phyloP scores from a whole-genome alignment of 2,329 filamentous ascomycete species.

The Metarhizium album region DNA sequence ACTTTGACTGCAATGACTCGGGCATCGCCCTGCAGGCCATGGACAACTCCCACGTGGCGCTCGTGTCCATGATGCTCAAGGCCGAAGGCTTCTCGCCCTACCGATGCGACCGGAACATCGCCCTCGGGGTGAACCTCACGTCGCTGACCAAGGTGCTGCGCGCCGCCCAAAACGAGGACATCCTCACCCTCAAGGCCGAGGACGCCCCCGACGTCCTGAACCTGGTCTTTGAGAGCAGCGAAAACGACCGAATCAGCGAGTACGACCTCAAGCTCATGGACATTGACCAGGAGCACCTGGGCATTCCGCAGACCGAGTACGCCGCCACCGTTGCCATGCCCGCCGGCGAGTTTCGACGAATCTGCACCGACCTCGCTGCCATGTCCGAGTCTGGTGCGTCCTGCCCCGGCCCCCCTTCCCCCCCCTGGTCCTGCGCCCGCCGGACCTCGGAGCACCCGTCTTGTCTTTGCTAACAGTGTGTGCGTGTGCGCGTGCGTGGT shows the following conservation, averaged over 20 bases:
- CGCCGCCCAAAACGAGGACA: conserved; percentile 86
- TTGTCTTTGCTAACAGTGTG: neutral
- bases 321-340: conserved; percentile 86
- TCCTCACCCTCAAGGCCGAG: conserved; percentile 93
- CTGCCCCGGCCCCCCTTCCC: no score
- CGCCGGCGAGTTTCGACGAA: conserved; percentile 80
- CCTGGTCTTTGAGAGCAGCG: conserved; percentile 84
- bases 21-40: conserved; percentile 97
- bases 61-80: conserved; percentile 98
- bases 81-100: conserved; percentile 89
- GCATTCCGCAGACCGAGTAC: conserved; percentile 98
- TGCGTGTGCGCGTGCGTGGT: neutral
- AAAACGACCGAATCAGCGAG: conserved; percentile 87
- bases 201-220: conserved; percentile 94
- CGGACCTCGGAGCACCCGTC: neutral
- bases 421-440: neutral
- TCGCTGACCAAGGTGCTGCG: conserved; percentile 96
- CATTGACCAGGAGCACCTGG: conserved; percentile 98
- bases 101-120: conserved; percentile 98
- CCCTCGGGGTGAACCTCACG: conserved; percentile 90
- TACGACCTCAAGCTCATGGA: conserved; percentile 99
- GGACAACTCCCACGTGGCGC: conserved; percentile 99
- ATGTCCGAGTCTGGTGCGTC: conserved; percentile 88
- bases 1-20: conserved; percentile 99
- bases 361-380: conserved; percentile 82